Evolutionary conservation across 2,329 filamentous ascomycete genomes (phyloP), one percentile per base, ranked within the genome.

Genomic region (Cladophialophora exuberans): DNA sequence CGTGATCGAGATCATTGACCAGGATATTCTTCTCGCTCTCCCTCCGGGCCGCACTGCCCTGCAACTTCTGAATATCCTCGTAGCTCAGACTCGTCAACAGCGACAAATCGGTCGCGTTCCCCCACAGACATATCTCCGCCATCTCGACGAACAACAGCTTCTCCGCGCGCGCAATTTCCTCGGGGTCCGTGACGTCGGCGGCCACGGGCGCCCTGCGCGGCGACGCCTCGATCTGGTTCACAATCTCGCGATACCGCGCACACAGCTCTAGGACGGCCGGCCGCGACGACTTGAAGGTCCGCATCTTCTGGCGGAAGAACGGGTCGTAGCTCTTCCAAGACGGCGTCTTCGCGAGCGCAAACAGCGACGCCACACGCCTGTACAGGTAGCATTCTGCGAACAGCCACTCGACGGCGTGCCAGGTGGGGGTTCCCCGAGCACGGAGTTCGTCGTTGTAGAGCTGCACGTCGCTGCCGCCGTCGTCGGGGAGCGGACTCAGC

Each of bases 361-460:
- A 97, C 59, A 86, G 83, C 18, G 88, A 88, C 71, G 83, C 86
- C 56, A 97, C 83, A 58, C 93, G 91, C 69, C 91, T 83, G 70
- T 71, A 97, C 55, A 99, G 81, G 72, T 97, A 97, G 77, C 94
- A 97, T 76, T 99, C 94, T 22, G 87, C 79, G 72, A 84, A 99
- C 1, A 99, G 81, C 94, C 94, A 99, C 4, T 91, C 83, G 4
- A 87, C 84, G 60, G 87, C 81, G 68, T 93, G 87, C 94, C 94
- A 99, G 13, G 52, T 48, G 10, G 55, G 52, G 3, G 58, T 46
- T 6, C 57, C 59, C 17, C 90, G 80, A 62, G 86, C 79, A 62
- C 87, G 82, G 4, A 99, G 76, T 72, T 97, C 92, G 62, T 85
- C 79, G 75, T 99, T 99, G 76, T 97, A 99, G 35, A 82, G 78